These are phyloP conservation scores for Babesia divergens DNA, from an alignment of 169 alveolate genomes.

Conservation along the genomic window DNA sequence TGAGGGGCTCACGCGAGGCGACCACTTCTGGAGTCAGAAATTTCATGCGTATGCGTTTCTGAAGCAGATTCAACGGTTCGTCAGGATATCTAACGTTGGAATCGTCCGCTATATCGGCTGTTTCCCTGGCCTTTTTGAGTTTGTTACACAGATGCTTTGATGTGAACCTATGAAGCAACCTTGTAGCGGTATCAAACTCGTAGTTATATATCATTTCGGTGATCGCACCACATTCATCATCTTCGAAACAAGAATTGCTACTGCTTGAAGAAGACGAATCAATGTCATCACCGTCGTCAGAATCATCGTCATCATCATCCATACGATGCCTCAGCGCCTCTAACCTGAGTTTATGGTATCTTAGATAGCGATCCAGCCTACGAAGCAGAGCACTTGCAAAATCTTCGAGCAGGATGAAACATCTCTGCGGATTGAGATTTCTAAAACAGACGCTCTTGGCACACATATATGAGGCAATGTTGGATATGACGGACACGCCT, in stretches of 20 bases:
- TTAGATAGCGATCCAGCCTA: conserved; percentile 39
- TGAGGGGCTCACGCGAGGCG: conserved; percentile 36
- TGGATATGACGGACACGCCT: conserved; percentile 3
- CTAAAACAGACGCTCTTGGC: conserved; percentile 40
- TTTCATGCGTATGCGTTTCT: conserved; percentile 23
- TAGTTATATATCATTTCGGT: conserved; percentile 43
- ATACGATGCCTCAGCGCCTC: conserved; percentile 15
- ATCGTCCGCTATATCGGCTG: not conserved
- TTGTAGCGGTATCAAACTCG: conserved; percentile 43
- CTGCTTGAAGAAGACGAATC: conserved; percentile 7
- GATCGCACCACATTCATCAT: conserved; percentile 56
- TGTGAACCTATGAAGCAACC: conserved; percentile 30
- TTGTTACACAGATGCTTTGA: conserved; percentile 37
- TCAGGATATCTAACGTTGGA: conserved; percentile 11
- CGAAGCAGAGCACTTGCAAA: conserved; percentile 44
- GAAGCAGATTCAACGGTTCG: conserved; percentile 44
- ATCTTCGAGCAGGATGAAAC: conserved; percentile 54
- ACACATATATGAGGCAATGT: conserved; percentile 29
- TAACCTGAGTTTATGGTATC: conserved; percentile 45
- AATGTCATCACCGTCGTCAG: not conserved
- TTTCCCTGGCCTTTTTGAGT: conserved; percentile 28
- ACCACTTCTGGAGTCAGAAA: conserved; percentile 52
- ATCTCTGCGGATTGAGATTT: conserved; percentile 39
- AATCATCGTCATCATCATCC: not conserved
- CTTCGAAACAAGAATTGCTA: conserved; percentile 40